phyloP scores from a whole-genome alignment of 768 basidiomycete genomes.

The Pleurotus ostreatus region DNA sequence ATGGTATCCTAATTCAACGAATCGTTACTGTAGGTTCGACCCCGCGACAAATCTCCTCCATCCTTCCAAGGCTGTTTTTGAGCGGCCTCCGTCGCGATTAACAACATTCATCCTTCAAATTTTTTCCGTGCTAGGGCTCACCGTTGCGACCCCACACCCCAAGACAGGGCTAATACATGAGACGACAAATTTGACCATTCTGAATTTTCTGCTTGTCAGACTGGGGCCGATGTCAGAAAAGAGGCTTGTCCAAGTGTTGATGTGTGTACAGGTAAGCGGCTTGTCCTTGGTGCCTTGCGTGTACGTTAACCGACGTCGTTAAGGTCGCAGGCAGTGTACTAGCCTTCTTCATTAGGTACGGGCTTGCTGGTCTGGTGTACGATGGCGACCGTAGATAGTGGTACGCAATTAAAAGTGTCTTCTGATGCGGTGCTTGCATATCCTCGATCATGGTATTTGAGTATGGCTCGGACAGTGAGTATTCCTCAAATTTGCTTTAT shows the following conservation, averaged over 20 bases:
- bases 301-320: background rate
- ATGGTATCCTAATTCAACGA: background rate
- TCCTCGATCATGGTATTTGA: too few species aligned
- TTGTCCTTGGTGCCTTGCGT: conserved; percentile 4
- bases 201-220: conserved; percentile 79
- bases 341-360: conserved; percentile 88
- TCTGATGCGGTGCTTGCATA: too few species aligned
- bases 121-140: conserved; percentile 61
- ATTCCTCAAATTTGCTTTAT: too few species aligned
- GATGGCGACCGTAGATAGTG: conserved; percentile 84
- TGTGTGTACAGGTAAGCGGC: conserved; percentile 62
- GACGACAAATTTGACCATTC: conserved; percentile 86
- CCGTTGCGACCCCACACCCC: conserved; percentile 55
- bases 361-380: conserved; percentile 84
- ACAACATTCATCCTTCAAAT: conserved; percentile 53
- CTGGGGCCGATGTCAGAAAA: conserved; percentile 87
- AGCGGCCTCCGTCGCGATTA: conserved; percentile 50
- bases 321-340: conserved; percentile 72
- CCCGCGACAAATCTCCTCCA: conserved; percentile 68
- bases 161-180: conserved; percentile 57
- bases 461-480: too few species aligned
- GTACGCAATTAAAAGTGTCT: too few species aligned
- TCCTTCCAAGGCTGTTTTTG: conserved; percentile 68
- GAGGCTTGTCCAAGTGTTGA: conserved; percentile 66
- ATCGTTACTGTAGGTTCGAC: conserved; percentile 56